Base-by-base conservation (phyloP, 495 filamentous ascomycete genomes). In the Tuber calosporum region DNA sequence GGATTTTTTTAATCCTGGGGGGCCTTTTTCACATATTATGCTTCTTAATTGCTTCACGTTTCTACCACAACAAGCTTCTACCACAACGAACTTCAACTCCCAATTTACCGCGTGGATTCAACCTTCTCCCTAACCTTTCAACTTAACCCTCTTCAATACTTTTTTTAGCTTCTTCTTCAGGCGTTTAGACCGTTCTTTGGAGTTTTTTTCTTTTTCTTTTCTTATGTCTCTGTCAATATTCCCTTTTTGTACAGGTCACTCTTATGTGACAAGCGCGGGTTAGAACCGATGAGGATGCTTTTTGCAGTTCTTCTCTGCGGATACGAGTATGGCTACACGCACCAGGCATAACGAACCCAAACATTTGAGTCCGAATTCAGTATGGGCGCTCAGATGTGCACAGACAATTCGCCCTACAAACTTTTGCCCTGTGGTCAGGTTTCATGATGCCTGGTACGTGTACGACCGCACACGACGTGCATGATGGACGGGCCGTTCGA, bases 21-120 rank as follows among this genome's bases (percentile, higher is more conserved):
- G 11, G 30, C 41, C 66, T 30, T 43, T 69, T 53, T 75, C 41
- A 41, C 68, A 41, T 30, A 22, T 37, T 30, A 22, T 37, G 22
- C 30, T 71, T 74, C 70, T 77, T 77, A 76, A 76, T 76, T 53
- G 38, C 30, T 68, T 75, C 42, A 20, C 68, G 39, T 37, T 37
- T 53, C 2, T 53, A 53, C 42, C 42, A 4, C n/a, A n/a, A n/a
- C n/a, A n/a, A n/a, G n/a, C n/a, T n/a, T n/a, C n/a, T n/a, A n/a
- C n/a, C n/a, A n/a, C n/a, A 62, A 62, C 11, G 30, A 53, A 30
- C 53, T 15, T 15, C 53, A 62, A 62, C 11, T 30, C 53, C 53
- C 9, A 62, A 62, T 62, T 62, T 62, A 62, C n/a, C n/a, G n/a
- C 53, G n/a, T n/a, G n/a, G 53, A 62, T 62, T 62, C 48, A 58